Evolutionary conservation across 768 basidiomycete species (phyloP), one percentile per base, ranked within the genome.

Genomic region (Boletus reticuloceps): DNA sequence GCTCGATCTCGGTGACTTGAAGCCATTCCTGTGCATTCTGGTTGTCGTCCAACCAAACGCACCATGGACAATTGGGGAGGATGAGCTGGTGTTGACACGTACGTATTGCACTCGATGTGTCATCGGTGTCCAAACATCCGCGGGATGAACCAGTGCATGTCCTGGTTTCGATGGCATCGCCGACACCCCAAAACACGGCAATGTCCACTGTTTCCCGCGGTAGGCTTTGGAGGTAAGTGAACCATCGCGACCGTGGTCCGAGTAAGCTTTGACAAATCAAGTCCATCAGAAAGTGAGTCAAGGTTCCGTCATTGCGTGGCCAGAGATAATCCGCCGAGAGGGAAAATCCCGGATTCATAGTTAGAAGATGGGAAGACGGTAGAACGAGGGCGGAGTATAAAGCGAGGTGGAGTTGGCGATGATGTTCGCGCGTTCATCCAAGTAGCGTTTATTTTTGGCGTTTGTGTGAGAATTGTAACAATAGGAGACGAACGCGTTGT

Each of bases 221-320:
- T 7, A 91, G 73, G 12, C 83, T 83, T 59, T 85, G 80, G 6
- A 91, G 64, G 69, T 90, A 91, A 43, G 79, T 81, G 59, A 69
- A 75, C 86, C 87, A 91, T 41, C 73, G 74, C 10, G 88, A 89
- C 25, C 52, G 50, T 44, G 65, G 42, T 36, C 79, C 81, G 51
- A 67, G 72, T 46, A 83, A 64, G 53, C 87, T 89, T 56, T 58
- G 59, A 54, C 51, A 55, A 62, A 34, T 56, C 40, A 47, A 56
- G 51, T 50, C 27, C 34, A 56, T 39, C 55, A 50, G 31, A 47
- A 36, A 32, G 40, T 54, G 40, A 41, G 50, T 50, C 29, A 37
- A 51, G n/a, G 53, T 51, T 34, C 17, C 53, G 29, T 60, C 48
- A 55, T 47, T 42, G 44, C 41, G 47, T 51, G 52, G 45, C 50